Evolutionary conservation across 192 early-diverging fungal species (phyloP).

Genomic region (Rhizoclosmatium sp.): DNA sequence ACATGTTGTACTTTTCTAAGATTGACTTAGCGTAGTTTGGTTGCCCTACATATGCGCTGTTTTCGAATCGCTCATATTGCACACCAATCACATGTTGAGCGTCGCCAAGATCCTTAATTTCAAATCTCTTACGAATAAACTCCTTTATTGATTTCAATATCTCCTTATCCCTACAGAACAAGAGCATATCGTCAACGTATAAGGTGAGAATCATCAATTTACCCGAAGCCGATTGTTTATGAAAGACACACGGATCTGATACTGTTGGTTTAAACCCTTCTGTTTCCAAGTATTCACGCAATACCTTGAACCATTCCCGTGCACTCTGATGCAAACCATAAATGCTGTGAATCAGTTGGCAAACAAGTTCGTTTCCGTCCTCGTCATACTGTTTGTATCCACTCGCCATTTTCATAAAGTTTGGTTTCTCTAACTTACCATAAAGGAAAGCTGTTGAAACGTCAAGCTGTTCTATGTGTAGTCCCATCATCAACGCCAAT

Average conservation of each 20-base stretch:
- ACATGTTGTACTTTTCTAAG: constrained; percentile 16
- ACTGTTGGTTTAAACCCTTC: constrained; percentile 12
- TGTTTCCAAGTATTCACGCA: not conserved
- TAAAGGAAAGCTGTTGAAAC: constrained; percentile 24
- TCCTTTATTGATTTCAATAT: constrained; percentile 8
- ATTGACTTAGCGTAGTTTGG: not conserved
- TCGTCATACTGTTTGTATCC: constrained; percentile 2
- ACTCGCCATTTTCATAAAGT: constrained; percentile 21
- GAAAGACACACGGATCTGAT: constrained; percentile 23
- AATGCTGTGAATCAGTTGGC: not conserved
- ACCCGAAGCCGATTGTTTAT: not conserved
- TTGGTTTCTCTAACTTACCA: constrained; percentile 17
- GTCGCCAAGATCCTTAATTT: constrained; percentile 26
- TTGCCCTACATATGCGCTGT: constrained; percentile 9
- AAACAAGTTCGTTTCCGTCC: constrained; percentile 11
- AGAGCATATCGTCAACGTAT: constrained; percentile 32
- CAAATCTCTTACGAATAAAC: constrained; percentile 2
- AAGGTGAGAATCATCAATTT: constrained; percentile 14
- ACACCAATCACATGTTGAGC: constrained; percentile 21
- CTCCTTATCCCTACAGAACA: constrained; percentile 1
- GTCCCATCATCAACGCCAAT: not conserved
- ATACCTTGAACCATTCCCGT: constrained; percentile 19
- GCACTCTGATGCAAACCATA: constrained; percentile 31
- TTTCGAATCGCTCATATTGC: constrained; percentile 22
- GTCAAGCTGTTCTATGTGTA: not conserved